Evolutionary conservation across 2,329 filamentous ascomycete genomes (phyloP), one percentile per base, ranked within the genome.

Genomic region (Verticillium dahliae): DNA sequence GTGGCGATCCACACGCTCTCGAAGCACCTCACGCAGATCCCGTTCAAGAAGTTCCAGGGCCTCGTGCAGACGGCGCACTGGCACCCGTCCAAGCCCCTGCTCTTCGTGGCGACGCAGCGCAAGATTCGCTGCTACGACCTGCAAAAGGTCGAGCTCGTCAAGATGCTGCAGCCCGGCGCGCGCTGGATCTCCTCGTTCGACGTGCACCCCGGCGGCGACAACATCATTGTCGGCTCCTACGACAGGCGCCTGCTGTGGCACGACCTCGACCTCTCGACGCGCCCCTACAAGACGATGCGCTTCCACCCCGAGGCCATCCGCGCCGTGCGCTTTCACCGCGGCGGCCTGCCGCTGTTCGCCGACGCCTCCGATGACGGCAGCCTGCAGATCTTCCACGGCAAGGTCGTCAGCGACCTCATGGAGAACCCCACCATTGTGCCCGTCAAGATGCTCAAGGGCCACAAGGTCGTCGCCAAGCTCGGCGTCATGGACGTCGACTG

Each of bases 341-440:
- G 87, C 63, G 82, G 84, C 9, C 85, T 83, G 52, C 93, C 95
- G 18, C 82, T 99, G 39, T 98, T 99, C 71, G 95, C 93, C 0
- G 94, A 98, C 73, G 92, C 92, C 22, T 95, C 90, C 73, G 96
- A 99, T 73, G 95, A 99, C 74, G 95, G 95, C 34, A 92, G 89
- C 22, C 78, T 98, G 67, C 95, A 99, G 75, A 90, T 99, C 60
- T 98, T 98, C 85, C 94, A 98, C 73, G 94, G 92, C 61, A 96
- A 94, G 76, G 94, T 98, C 34, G 92, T 96, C 35, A 92, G 88
- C 64, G 95, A 99, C 73, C 81, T 97, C 73, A 91, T 99, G 85
- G 92, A 96, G 79, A 97, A 97, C 71, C 93, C 95, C 6, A 96
- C 90, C 14, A 97, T 99, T 70, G 95, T 98, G 59, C 95, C 95